Base-by-base conservation (phyloP, 495 filamentous ascomycete genomes). In the Xylaria telfairii region DNA sequence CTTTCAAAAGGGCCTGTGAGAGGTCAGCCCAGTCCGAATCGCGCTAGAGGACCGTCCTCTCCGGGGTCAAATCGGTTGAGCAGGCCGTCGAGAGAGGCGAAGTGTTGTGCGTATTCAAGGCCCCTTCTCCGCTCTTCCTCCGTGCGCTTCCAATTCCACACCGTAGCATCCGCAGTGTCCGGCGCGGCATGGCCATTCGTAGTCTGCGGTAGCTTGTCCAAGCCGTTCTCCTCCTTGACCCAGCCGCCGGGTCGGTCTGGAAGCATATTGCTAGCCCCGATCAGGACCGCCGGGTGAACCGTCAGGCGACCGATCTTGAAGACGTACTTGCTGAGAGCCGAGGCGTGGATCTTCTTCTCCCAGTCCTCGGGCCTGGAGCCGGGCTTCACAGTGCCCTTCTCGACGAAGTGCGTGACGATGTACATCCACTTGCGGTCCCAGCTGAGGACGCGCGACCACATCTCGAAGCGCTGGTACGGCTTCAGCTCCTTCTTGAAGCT, bases 301-400 rank as follows among this genome's bases (percentile, higher is more conserved):
- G 95, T 99, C 72, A 95, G 81, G 21, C 96, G 83, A 0, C 94
- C 95, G 75, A 92, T 88, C 80, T 90, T 90, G 49, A 88, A 79
- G 4, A 89, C 88, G 74, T 90, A 90, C 72, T 87, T 86, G 62
- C 84, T 82, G 32, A 90, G 77, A 13, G 83, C 83, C 4, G 82
- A 86, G 39, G 87, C 87, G 71, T 83, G 86, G 37, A 90, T 84
- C 42, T 80, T 77, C 69, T 77, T 79, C 74, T 80, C 77, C 74
- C 72, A 78, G 19, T 73, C 73, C 26, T 73, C 59, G 13, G 83
- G 79, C 44, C 70, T 67, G 13, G 69, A 70, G 15, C 81, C 80
- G 53, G 87, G 87, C 74, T 78, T 81, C 26, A 82, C 83, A 2
- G 82, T 80, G 21, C 84, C 86, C 61, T 83, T 78, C 76, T 91